Evolutionary conservation across 495 filamentous ascomycete species (phyloP).

Genomic region (Tuber magnatum): DNA sequence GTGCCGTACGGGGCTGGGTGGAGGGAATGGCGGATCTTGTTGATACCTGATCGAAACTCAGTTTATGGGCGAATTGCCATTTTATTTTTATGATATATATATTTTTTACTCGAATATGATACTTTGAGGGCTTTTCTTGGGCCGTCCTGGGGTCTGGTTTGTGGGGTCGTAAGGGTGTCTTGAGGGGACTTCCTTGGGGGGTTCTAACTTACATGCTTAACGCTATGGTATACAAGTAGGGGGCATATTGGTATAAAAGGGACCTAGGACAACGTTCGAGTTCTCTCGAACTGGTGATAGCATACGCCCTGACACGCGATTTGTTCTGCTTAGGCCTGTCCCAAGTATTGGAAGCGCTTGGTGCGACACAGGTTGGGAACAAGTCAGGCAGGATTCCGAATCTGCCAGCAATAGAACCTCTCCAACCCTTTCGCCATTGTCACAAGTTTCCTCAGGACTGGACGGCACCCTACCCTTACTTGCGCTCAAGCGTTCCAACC

Average conservation of each 20-base stretch:
- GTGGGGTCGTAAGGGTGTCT: background rate
- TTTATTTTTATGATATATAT: background rate
- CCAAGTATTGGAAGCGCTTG: background rate
- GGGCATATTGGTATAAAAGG: background rate
- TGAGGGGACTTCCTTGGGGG: too few relatives aligned
- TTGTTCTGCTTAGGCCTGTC: constrained; percentile 54
- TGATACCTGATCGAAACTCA: background rate
- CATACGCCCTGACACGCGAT: constrained; percentile 55
- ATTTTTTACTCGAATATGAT: background rate
- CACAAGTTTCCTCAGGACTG: constrained; percentile 55
- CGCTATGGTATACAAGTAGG: background rate
- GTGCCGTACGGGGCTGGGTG: constrained; percentile 53
- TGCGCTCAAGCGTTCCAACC: constrained; percentile 50
- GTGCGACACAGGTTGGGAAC: background rate
- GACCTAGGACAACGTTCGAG: background rate
- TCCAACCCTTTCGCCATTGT: constrained; percentile 48
- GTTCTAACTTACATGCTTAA: background rate
- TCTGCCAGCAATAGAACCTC: constrained; percentile 62
- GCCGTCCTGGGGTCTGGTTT: background rate
- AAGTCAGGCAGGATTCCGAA: constrained; percentile 52
- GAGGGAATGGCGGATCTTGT: background rate
- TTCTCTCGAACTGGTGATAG: constrained; percentile 56
- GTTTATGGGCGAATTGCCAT: background rate
- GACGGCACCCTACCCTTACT: constrained; percentile 54
- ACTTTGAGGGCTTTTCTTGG: background rate